Conservation (phyloP, 805 yeast genomes). For the Zygosaccharomyces pseudorouxii region DNA sequence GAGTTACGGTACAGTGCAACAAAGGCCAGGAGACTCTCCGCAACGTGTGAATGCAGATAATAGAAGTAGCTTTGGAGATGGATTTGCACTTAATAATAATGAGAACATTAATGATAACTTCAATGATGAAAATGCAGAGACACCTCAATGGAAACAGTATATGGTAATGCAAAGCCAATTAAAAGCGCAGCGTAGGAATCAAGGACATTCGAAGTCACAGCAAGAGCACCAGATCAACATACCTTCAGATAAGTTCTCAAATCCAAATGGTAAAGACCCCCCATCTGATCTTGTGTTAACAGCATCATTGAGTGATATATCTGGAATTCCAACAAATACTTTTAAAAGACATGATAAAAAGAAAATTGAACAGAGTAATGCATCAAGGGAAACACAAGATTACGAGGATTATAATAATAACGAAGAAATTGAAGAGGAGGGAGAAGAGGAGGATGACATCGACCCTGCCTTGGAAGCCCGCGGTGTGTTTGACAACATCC, state of each 20-base stretch:
- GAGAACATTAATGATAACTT: not conserved
- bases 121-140: constrained; percentile 13
- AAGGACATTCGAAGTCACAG: not conserved
- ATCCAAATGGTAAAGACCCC: constrained; percentile 8
- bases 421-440: constrained; percentile 1
- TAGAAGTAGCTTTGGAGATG: constrained; percentile 1
- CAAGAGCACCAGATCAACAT: not conserved
- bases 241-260: not conserved
- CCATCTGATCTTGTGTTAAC: constrained; percentile 24
- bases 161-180: constrained; percentile 10
- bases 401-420: not conserved
- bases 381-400: constrained; percentile 1
- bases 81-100: not conserved
- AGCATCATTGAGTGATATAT: constrained; percentile 27
- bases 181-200: not conserved
- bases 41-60: constrained; percentile 3
- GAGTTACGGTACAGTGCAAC: constrained; percentile 25
- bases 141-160: constrained; percentile 28
- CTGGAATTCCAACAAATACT: constrained; percentile 29
- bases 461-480: constrained; percentile 32
- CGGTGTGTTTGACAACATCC: constrained; percentile 27
- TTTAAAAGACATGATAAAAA: constrained; percentile 22
- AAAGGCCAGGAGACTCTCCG: constrained; percentile 11
- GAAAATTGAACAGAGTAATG: constrained; percentile 2
- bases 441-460: constrained; percentile 16